Base-by-base conservation (phyloP, 495 filamentous ascomycete genomes). In the Lentithecium fluviatile region DNA sequence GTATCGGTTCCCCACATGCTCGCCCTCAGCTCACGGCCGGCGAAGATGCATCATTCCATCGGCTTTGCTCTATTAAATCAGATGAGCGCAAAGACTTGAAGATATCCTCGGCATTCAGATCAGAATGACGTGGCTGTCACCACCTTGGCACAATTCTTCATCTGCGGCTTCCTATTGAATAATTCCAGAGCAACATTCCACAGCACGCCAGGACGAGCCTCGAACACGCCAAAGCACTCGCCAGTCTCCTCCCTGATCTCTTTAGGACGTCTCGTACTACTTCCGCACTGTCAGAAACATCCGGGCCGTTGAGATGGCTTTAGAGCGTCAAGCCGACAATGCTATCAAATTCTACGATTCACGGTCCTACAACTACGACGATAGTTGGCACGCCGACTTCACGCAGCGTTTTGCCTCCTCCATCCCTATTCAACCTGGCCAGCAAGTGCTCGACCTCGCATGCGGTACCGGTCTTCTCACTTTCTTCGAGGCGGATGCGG, bases 401-500 rank as follows among this genome's bases (percentile, higher is more conserved):
- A 50, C 62, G 5, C 25, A 52, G 47, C 65, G 58, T 29, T 62
- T 66, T 52, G 17, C 29, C 45, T 57, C 51, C 36, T 36, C 56
- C 29, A 12, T 64, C 0, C 13, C 48, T 7, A 17, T 74, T 7
- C 23, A 57, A 17, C 58, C 62, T 10, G 77, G 76, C 12, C 63
- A 74, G 20, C 51, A 61, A 8, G 66, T 78, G 5, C 71, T 80
- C 1, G 78, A 79, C 57, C 69, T 79, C 11, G 74, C 73, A 20
- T 79, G 76, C 60, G 78, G 77, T 15, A 79, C 76, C 6, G 77
- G 77, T 10, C 68, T 74, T 1, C 68, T 77, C 45, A 69, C 70
- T 19, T 68, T 75, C 26, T 70, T 71, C 0, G 74, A 70, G 6
- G 68, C 68, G 17, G 46, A 68, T 29, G 53, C 46, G 0, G 76